Conservation (phyloP, 495 filamentous ascomycete species). For the Trichoderma asperelloides region DNA sequence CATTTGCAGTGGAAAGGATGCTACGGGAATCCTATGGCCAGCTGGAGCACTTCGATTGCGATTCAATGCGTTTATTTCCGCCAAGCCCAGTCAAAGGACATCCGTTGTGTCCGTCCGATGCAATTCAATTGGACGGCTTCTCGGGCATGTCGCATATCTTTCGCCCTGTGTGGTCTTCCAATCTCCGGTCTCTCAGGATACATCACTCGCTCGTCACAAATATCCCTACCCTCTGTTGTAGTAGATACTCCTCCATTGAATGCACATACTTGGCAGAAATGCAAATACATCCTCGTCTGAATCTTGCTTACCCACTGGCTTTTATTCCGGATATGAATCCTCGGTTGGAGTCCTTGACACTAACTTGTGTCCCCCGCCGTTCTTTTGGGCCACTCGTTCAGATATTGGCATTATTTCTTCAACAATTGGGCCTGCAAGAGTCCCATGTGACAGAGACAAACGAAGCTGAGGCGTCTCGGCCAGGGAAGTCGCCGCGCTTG, state of each 20-base stretch:
- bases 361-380: conserved; percentile 32
- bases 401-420: conserved; percentile 27
- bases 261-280: conserved; percentile 30
- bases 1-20: conserved; percentile 21
- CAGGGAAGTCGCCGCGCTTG: conserved; percentile 19
- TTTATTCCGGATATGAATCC: conserved; percentile 39
- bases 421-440: conserved; percentile 32
- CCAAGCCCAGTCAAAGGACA: neutral
- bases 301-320: conserved; percentile 30
- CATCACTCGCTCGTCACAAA: conserved; percentile 43
- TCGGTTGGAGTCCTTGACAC: conserved; percentile 28
- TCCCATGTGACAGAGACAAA: conserved; percentile 19
- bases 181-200: conserved; percentile 33
- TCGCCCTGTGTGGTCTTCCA: conserved; percentile 34
- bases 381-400: conserved; percentile 31
- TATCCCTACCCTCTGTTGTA: conserved; percentile 22
- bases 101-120: neutral
- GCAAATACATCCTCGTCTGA: conserved; percentile 24
- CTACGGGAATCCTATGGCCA: conserved; percentile 25
- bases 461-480: neutral
- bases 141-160: conserved; percentile 31
- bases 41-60: conserved; percentile 37
- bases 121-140: conserved; percentile 21
- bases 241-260: conserved; percentile 16
- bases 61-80: conserved; percentile 15